Percentiles rank a stretch among this genome's conserved stretches.
Conservation (phyloP, 1,284 basidiomycete genomes). For the Inonotus obliquus region DNA sequence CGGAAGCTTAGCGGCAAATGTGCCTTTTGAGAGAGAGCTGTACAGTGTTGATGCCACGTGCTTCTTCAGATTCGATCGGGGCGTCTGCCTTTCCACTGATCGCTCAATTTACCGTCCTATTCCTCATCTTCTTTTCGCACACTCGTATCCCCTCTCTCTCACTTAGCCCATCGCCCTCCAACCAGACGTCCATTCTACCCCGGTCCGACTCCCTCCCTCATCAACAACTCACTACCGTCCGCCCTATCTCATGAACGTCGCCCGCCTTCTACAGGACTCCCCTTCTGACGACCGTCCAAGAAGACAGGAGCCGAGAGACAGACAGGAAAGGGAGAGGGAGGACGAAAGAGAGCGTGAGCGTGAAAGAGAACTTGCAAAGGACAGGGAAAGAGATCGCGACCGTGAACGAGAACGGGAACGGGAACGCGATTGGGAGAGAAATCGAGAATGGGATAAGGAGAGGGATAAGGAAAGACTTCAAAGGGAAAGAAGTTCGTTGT, state of each 20-base stretch:
- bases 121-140: slow-evolving; percentile 9
- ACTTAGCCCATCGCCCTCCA: background rate
- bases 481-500: background rate
- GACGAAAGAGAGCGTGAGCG: slow-evolving; percentile 19
- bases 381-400: slow-evolving; percentile 9
- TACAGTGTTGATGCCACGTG: slow-evolving; percentile 6
- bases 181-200: background rate
- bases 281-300: slow-evolving; percentile 44
- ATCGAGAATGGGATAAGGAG: slow-evolving; percentile 1
- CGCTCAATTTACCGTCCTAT: background rate
- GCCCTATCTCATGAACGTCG: slow-evolving; percentile 56
- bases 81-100: background rate
- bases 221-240: background rate
- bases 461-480: slow-evolving; percentile 7
- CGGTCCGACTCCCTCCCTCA: background rate
- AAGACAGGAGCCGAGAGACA: slow-evolving; percentile 28
- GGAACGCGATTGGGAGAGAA: slow-evolving; percentile 11
- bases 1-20: background rate
- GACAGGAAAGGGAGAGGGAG: slow-evolving; percentile 24
- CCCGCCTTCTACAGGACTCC: slow-evolving; percentile 63
- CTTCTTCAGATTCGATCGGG: slow-evolving; percentile 9
- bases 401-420: slow-evolving; percentile 11
- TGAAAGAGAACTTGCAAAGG: slow-evolving; percentile 22
- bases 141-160: background rate
- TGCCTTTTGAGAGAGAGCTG: no score